Conservation (phyloP, 2,329 filamentous ascomycete genomes). For the Proliferodiscus dingleyae region DNA sequence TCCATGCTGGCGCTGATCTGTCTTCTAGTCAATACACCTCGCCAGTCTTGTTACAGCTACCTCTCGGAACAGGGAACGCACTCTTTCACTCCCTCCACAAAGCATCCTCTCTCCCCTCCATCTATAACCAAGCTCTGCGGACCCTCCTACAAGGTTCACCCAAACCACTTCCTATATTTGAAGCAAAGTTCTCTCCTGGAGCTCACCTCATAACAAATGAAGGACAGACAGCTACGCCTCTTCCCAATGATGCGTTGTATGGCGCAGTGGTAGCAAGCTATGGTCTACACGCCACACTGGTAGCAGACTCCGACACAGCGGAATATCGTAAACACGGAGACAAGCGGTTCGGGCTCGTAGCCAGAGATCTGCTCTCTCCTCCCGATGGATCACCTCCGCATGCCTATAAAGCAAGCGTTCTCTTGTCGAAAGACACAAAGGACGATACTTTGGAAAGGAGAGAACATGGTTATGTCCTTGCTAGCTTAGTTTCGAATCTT, state of each 20-base stretch:
- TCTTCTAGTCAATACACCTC: slow-evolving; percentile 20
- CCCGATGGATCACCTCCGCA: slow-evolving; percentile 45
- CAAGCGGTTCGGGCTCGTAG: slow-evolving; percentile 80
- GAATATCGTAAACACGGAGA: slow-evolving; percentile 73
- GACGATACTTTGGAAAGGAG: slow-evolving; percentile 34
- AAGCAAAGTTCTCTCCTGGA: slow-evolving; percentile 55
- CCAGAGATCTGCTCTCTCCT: slow-evolving; percentile 65
- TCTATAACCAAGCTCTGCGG: slow-evolving; percentile 40
- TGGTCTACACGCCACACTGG: slow-evolving; percentile 82
- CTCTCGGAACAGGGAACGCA: slow-evolving; percentile 62
- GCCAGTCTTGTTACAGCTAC: slow-evolving; percentile 50
- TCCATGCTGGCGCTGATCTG: slow-evolving; percentile 15
- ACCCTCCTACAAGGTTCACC: slow-evolving; percentile 56
- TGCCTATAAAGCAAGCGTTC: slow-evolving; percentile 50
- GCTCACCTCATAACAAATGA: slow-evolving; percentile 38
- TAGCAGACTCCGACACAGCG: slow-evolving; percentile 84
- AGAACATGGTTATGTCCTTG: slow-evolving; percentile 71
- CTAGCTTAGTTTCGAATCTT: slow-evolving; percentile 72
- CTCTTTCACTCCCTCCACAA: slow-evolving; percentile 56
- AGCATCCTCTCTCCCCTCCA: slow-evolving; percentile 41
- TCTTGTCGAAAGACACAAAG: slow-evolving; percentile 25
- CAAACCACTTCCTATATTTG: slow-evolving; percentile 56
- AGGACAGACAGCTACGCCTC: slow-evolving; percentile 22
- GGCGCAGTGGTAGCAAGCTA: slow-evolving; percentile 86
- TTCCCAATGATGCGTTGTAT: slow-evolving; percentile 40